A percentile compares a stretch with the other conserved stretches of the same genome.
phyloP scores from a whole-genome alignment of 768 basidiomycete genomes.

The Dacryopinax spathularia region DNA sequence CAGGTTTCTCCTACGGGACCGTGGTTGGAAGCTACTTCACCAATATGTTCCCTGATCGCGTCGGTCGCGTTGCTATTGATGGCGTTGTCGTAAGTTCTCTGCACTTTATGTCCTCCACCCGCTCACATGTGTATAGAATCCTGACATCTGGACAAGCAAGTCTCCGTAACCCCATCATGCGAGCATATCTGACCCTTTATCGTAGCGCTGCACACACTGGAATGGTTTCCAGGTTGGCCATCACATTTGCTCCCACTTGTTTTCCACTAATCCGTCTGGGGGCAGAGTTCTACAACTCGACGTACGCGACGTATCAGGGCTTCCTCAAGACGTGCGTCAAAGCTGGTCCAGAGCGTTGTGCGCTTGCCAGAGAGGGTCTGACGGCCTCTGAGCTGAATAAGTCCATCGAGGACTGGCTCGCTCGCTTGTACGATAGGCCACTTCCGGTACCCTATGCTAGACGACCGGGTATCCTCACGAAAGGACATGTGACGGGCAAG shows the following conservation, averaged over 20 bases:
- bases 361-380: conserved; percentile 15
- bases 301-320: conserved; percentile 13
- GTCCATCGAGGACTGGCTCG: conserved; percentile 16
- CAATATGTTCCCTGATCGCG: conserved; percentile 9
- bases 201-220: neutral
- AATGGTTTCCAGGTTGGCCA: neutral
- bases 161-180: neutral
- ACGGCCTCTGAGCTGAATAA: conserved; percentile 11
- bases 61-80: conserved; percentile 7
- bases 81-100: neutral
- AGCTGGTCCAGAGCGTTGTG: conserved; percentile 20
- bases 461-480: conserved; percentile 20
- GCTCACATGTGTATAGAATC: conserved; percentile 10
- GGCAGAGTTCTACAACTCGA: neutral
- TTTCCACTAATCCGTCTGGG: no score
- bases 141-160: conserved; percentile 18
- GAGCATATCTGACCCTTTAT: neutral
- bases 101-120: conserved; percentile 6
- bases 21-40: conserved; percentile 5
- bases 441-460: conserved; percentile 17
- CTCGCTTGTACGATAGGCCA: conserved; percentile 17
- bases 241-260: no score
- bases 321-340: conserved; percentile 19
- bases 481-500: conserved; percentile 18
- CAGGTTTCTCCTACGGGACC: conserved; percentile 17